phyloP scores from a whole-genome alignment of 2,329 filamentous ascomycete species.

The Ophiostoma piceae region DNA sequence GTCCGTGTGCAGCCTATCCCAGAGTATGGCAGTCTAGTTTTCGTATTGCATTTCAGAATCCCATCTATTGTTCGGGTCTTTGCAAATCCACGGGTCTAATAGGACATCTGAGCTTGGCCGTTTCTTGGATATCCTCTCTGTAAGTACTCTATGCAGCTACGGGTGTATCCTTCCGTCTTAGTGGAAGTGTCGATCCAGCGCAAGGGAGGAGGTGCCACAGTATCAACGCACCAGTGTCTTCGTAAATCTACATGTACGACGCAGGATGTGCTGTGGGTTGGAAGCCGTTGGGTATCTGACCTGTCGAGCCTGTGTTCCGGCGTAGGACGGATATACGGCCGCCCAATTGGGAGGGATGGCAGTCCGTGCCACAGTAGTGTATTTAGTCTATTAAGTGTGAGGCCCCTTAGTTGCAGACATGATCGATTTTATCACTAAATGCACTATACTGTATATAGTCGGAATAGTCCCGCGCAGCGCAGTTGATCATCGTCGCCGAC shows the following conservation, averaged over 20 bases:
- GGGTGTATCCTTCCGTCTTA: conserved; percentile 7
- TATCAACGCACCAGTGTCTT: not conserved
- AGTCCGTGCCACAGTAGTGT: no score
- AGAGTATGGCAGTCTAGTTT: no score
- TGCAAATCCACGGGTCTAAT: not conserved
- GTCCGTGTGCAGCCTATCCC: no score
- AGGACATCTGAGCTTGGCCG: not conserved
- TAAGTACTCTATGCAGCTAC: not conserved
- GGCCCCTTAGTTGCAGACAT: no score
- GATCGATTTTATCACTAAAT: no score
- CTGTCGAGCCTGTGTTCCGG: no score
- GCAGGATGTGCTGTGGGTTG: not conserved
- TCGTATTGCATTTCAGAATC: not conserved
- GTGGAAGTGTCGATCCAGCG: conserved; percentile 8
- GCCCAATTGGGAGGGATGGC: no score
- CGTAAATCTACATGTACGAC: not conserved
- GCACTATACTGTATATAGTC: no score
- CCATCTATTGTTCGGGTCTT: not conserved
- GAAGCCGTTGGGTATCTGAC: not conserved
- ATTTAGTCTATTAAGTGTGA: no score
- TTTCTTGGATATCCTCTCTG: not conserved
- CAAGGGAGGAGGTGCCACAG: not conserved
- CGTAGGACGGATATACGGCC: no score
- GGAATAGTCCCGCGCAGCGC: no score
- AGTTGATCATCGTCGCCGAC: no score